These are phyloP conservation scores for Coniferiporia weirii DNA, from an alignment of 1,284 basidiomycete species.

Conservation along the genomic window DNA sequence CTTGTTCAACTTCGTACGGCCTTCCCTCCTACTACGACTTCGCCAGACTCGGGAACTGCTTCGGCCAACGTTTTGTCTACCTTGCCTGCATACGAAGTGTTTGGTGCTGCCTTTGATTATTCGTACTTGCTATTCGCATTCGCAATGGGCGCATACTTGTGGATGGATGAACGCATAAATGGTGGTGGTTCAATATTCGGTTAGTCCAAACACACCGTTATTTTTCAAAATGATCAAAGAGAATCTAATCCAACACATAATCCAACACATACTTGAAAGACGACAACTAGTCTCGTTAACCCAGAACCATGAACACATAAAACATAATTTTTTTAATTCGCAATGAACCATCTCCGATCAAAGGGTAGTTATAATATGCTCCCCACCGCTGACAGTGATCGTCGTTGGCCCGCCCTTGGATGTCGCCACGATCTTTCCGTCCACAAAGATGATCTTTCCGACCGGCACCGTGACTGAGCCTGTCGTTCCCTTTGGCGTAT, in stretches of 20 bases:
- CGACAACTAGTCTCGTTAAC: background rate
- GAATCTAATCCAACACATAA: background rate
- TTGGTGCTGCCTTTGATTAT: constrained; percentile 68
- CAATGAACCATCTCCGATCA: background rate
- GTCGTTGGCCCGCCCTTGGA: background rate
- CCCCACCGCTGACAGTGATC: constrained; percentile 13
- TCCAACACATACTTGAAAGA: background rate
- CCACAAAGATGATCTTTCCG: constrained; percentile 3
- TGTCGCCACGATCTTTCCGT: background rate
- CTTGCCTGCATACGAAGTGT: constrained; percentile 67
- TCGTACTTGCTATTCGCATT: constrained; percentile 56
- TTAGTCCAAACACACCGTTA: background rate
- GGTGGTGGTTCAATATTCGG: constrained; percentile 7
- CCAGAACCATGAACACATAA: background rate
- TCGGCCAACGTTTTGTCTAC: constrained; percentile 62
- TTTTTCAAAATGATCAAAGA: too few relatives aligned
- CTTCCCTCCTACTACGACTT: constrained; percentile 49
- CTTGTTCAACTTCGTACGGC: constrained; percentile 71
- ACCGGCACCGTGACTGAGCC: constrained; percentile 15
- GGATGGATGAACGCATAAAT: constrained; percentile 32
- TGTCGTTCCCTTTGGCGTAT: constrained; percentile 9
- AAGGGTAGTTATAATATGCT: constrained; percentile 13
- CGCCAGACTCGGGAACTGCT: constrained; percentile 20
- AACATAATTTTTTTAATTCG: background rate
- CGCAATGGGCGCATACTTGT: constrained; percentile 41